Evolutionary conservation across 2,329 filamentous ascomycete species (phyloP).

Genomic region (Aspergillus quadricinctus): DNA sequence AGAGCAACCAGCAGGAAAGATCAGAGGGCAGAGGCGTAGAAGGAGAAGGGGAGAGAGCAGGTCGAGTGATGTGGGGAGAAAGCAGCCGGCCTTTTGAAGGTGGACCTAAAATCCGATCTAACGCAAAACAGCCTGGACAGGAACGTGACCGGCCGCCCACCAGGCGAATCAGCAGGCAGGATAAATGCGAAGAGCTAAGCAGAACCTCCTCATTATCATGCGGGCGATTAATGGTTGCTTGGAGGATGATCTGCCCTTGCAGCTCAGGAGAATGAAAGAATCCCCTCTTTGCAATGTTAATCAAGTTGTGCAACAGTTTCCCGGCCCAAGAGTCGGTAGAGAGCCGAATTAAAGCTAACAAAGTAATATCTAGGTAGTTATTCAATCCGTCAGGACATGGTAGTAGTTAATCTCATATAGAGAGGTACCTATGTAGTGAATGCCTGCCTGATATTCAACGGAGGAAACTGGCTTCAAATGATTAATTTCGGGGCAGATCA

Average conservation of each 20-base stretch:
- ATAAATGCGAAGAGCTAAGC: constrained; percentile 1
- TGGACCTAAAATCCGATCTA: constrained; percentile 32
- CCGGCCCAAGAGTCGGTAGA: not conserved
- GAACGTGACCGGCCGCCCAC: constrained; percentile 32
- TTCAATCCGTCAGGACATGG: not conserved
- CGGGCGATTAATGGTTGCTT: not conserved
- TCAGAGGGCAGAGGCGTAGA: constrained; percentile 15
- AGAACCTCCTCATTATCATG: not conserved
- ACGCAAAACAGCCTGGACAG: constrained; percentile 33
- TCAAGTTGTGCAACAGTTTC: not conserved
- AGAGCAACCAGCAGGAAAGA: constrained; percentile 26
- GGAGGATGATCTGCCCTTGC: constrained; percentile 7
- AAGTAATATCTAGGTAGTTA: not conserved
- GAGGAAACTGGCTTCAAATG: not conserved
- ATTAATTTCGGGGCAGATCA: not conserved
- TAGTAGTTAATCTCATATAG: not conserved
- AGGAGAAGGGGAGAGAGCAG: constrained; percentile 21
- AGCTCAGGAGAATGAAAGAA: not conserved
- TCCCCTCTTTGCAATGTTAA: not conserved
- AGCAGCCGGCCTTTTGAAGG: constrained; percentile 39
- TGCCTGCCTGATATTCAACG: not conserved
- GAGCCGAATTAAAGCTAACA: not conserved
- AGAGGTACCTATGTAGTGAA: too few relatives aligned
- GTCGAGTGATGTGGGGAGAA: constrained; percentile 28
- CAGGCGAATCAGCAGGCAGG: constrained; percentile 13